Percentiles rank a stretch among this genome's conserved stretches.
phyloP scores from a whole-genome alignment of 768 basidiomycete species.

The Suillus placidus region DNA sequence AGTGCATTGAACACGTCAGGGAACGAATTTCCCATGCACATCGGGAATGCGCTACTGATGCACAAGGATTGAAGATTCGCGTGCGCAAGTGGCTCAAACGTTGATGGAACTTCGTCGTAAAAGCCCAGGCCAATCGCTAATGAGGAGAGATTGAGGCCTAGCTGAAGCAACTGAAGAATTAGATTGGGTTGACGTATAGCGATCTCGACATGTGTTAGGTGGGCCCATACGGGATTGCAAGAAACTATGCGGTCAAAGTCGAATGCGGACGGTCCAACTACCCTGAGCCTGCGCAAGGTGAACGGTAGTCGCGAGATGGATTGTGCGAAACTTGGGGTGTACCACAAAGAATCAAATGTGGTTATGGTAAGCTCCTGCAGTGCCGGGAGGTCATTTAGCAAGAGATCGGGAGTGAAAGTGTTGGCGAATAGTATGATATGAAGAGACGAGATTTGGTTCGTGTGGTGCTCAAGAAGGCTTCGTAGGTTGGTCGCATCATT shows the following conservation, averaged over 20 bases:
- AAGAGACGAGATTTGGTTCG: background rate
- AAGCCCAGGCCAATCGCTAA: background rate
- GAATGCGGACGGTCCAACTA: background rate
- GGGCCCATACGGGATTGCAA: background rate
- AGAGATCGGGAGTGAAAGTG: background rate
- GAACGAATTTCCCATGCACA: background rate
- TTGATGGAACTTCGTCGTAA: background rate
- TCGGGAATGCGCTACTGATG: background rate
- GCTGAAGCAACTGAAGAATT: background rate
- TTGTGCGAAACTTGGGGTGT: background rate
- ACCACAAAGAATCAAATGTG: background rate
- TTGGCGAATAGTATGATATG: constrained; percentile 1
- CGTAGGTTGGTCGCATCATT: background rate
- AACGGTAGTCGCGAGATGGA: background rate
- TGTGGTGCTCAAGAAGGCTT: background rate
- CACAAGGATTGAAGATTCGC: background rate
- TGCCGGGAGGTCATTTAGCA: background rate
- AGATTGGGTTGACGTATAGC: background rate
- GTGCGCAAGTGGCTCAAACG: background rate
- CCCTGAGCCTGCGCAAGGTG: background rate
- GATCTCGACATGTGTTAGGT: constrained; percentile 2
- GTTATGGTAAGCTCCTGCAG: background rate
- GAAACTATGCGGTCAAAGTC: background rate
- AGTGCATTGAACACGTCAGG: background rate
- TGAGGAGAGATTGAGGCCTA: background rate